Evolutionary conservation across 2,329 filamentous ascomycete genomes (phyloP), one percentile per base, ranked within the genome.

Genomic region (Verticillium dahliae): DNA sequence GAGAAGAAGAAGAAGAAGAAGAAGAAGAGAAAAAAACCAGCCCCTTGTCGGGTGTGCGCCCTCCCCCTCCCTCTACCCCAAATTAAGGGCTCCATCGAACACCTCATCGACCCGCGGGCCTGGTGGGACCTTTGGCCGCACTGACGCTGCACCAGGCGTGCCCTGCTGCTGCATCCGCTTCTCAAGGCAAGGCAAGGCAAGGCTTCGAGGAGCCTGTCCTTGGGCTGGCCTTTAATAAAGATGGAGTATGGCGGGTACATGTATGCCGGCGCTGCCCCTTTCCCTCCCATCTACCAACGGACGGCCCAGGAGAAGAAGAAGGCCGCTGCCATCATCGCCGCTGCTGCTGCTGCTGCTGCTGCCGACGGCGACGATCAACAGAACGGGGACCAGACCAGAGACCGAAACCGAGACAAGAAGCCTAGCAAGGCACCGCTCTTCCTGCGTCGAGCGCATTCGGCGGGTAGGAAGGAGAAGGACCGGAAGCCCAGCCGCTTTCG

Each of bases 401-500:
- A 34, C 7, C 14, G 27, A 15, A n/a, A 33, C n/a, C n/a, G 27
- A 22, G 54, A 56, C 2, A 54, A 41, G 14, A 54, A 37, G 39
- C 15, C 27, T 11, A 18, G 15, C 41, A 59, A 38, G 45, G 31
- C 58, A 14, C 58, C 58, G 34, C 58, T 35, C 5, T 50, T 50
- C 11, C 45, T 50, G n/a, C 45, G 55, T 35, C 38, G 57, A 50
- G 57, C 57, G 22, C 57, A 58, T n/a, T 58, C 57, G 14, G 57
- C 22, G 14, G 33, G 18, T 13, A 50, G 37, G 22, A 58, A 45
- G 13, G 38, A 31, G 9, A 41, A 31, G 35, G 37, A 58, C 13
- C 41, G 45, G 57, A 58, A 58, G 57, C 38, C 61, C n/a, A 59
- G 39, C 62, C 60, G 62, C n/a, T 57, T 67, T 56, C 69, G 69